Conservation (phyloP, 768 basidiomycete genomes). For the Tulasnella sp. region DNA sequence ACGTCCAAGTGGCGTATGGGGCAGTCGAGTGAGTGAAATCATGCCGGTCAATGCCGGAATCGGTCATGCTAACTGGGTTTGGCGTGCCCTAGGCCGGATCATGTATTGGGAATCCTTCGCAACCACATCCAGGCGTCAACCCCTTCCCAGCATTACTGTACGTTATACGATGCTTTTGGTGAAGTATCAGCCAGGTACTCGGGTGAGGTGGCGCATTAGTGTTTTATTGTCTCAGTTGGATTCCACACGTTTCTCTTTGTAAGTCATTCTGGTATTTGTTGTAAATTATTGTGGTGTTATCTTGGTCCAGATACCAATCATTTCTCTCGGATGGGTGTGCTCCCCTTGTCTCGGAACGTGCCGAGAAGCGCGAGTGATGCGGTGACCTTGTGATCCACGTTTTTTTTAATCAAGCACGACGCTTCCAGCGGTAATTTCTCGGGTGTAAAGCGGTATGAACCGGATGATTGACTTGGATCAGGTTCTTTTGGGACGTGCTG, state of each 20-base stretch:
- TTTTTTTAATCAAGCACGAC: not conserved
- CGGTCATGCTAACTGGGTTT: not conserved
- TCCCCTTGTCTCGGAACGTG: not conserved
- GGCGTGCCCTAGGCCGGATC: not conserved
- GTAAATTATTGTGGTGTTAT: not conserved
- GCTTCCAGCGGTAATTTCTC: too few species aligned
- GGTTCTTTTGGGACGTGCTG: not conserved
- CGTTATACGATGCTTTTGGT: conserved; percentile 5
- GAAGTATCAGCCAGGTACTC: not conserved
- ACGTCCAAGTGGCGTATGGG: conserved; percentile 12
- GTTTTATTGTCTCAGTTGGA: not conserved
- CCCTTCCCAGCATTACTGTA: conserved; percentile 1
- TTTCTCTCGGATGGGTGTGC: not conserved
- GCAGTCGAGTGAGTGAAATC: conserved; percentile 5
- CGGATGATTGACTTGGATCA: not conserved
- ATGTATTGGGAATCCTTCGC: not conserved
- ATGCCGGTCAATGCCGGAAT: not conserved
- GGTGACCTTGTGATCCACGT: not conserved
- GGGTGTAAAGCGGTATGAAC: too few species aligned
- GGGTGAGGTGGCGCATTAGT: not conserved
- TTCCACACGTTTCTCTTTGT: not conserved
- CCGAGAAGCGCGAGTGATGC: not conserved
- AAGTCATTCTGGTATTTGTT: not conserved
- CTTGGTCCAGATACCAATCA: not conserved
- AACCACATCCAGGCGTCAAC: not conserved